A percentile compares a stretch with the other conserved stretches of the same genome.
phyloP scores from a whole-genome alignment of 352 stramenopile genomes.

The Pythium brassicae region DNA sequence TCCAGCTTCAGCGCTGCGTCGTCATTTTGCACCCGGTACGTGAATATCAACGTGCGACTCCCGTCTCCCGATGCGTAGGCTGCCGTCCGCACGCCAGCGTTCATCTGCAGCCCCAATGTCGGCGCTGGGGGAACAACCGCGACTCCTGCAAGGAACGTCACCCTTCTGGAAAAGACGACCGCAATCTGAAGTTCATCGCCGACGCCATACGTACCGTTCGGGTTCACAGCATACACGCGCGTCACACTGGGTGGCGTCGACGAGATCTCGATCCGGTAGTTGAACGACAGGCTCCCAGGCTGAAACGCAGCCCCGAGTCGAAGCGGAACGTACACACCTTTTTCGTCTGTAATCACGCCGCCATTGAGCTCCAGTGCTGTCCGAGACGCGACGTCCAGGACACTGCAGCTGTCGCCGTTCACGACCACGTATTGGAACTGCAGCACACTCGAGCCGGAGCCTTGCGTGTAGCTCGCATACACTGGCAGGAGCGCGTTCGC shows the following conservation, averaged over 20 bases:
- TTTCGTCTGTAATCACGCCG: slow-evolving; percentile 40
- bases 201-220: slow-evolving; percentile 31
- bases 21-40: slow-evolving; percentile 36
- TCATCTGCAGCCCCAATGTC: slow-evolving; percentile 35
- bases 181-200: slow-evolving; percentile 43
- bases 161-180: slow-evolving; percentile 42
- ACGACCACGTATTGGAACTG: slow-evolving; percentile 58
- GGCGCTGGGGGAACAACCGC: slow-evolving; percentile 8
- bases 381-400: slow-evolving; percentile 46
- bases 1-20: slow-evolving; percentile 30
- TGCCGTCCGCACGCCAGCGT: slow-evolving; percentile 16
- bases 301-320: slow-evolving; percentile 22
- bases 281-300: slow-evolving; percentile 43
- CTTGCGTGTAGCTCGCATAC: slow-evolving; percentile 48
- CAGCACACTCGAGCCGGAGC: slow-evolving; percentile 36
- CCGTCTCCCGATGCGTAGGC: slow-evolving; percentile 40
- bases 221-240: slow-evolving; percentile 32
- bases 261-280: slow-evolving; percentile 37
- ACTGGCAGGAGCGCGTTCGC: slow-evolving; percentile 19
- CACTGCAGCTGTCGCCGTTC: slow-evolving; percentile 30
- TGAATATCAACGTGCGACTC: slow-evolving; percentile 37
- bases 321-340: slow-evolving; percentile 42
- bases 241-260: slow-evolving; percentile 30
- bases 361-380: slow-evolving; percentile 46
- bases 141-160: slow-evolving; percentile 11